These are phyloP conservation scores for Cladophialophora exuberans DNA, from an alignment of 2,329 filamentous ascomycete genomes.

Conservation along the genomic window DNA sequence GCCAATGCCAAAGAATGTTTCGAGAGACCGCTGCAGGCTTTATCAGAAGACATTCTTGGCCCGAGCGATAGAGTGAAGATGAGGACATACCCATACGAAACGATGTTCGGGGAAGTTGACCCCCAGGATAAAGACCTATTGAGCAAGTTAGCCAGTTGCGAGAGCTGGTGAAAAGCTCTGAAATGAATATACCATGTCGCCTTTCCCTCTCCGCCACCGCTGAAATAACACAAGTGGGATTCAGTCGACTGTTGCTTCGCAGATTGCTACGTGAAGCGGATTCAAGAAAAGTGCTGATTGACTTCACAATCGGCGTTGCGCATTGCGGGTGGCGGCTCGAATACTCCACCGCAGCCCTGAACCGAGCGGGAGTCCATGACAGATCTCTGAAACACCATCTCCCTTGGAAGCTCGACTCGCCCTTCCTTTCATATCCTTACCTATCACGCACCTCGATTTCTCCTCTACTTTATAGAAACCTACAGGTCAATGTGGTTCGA, in stretches of 20 bases:
- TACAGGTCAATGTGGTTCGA: slow-evolving; percentile 39
- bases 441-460: neutral
- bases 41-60: slow-evolving; percentile 3
- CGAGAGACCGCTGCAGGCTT: slow-evolving; percentile 58
- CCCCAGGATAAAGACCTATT: slow-evolving; percentile 80
- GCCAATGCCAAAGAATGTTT: slow-evolving; percentile 85
- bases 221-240: too few species aligned
- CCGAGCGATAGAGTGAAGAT: slow-evolving; percentile 16
- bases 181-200: slow-evolving; percentile 2
- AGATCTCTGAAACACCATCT: too few species aligned
- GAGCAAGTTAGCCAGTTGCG: slow-evolving; percentile 24
- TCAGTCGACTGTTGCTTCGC: too few species aligned
- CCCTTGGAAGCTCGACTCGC: neutral
- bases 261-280: too few species aligned
- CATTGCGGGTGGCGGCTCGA: too few species aligned
- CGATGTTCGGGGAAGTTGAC: slow-evolving; percentile 82
- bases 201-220: neutral
- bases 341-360: too few species aligned
- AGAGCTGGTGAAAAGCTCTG: too few species aligned
- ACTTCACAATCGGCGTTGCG: too few species aligned
- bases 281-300: too few species aligned
- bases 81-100: slow-evolving; percentile 72
- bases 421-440: neutral
- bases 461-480: neutral
- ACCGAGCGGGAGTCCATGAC: too few species aligned